Evolutionary conservation across 805 yeast species (phyloP).

Genomic region (Pichia nanzhaoensis): DNA sequence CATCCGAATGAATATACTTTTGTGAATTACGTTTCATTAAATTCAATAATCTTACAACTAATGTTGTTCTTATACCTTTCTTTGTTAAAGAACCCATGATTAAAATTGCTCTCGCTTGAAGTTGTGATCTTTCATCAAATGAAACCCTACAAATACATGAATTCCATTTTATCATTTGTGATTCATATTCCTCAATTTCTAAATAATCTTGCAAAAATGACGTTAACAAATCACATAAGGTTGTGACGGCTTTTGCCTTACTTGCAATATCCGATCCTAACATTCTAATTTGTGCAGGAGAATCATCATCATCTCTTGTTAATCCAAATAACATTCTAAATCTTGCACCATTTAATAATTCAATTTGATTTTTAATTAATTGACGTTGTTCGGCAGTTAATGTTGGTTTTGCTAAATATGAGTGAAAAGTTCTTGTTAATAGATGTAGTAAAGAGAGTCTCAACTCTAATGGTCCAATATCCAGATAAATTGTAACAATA

Average conservation of each 20-base stretch:
- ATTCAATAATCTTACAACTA: conserved; percentile 26
- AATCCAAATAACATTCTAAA: conserved; percentile 65
- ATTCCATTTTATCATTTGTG: conserved; percentile 63
- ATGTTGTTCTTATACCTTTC: conserved; percentile 54
- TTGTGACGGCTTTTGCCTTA: conserved; percentile 45
- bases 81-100: conserved; percentile 64
- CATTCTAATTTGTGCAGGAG: conserved; percentile 10
- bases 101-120: conserved; percentile 62
- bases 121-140: conserved; percentile 45
- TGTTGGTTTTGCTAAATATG: conserved; percentile 52
- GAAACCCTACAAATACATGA: conserved; percentile 58
- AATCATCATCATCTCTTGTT: conserved; percentile 42
- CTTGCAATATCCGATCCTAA: conserved; percentile 33
- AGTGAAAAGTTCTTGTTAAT: conserved; percentile 60
- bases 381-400: conserved; percentile 35
- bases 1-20: not conserved
- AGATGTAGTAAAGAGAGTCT: conserved; percentile 57
- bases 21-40: conserved; percentile 19
- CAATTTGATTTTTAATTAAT: conserved; percentile 42
- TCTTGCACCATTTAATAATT: conserved; percentile 51
- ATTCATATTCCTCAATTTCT: conserved; percentile 38
- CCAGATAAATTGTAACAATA: conserved; percentile 56
- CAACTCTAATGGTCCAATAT: conserved; percentile 45
- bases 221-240: conserved; percentile 49
- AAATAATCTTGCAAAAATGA: conserved; percentile 46